phyloP scores from a whole-genome alignment of 2,329 filamentous ascomycete species.

The Fusarium goolgardi region DNA sequence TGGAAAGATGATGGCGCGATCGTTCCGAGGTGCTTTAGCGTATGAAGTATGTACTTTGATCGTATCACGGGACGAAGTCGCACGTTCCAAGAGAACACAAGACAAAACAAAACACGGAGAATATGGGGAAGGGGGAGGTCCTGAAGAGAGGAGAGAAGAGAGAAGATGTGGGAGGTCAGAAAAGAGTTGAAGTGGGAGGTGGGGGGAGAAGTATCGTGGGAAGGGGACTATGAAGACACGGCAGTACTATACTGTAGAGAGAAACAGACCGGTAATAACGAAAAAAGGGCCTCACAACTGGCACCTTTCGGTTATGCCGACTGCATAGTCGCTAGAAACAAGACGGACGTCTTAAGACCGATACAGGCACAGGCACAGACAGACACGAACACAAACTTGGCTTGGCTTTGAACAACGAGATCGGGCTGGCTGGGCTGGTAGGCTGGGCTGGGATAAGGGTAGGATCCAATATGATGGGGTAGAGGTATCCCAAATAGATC shows the following conservation, averaged over 20 bases:
- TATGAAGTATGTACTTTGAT: conserved; percentile 18
- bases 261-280: conserved; percentile 21
- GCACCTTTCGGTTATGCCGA: conserved; percentile 38
- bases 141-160: conserved; percentile 30
- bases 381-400: conserved; percentile 23
- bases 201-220: conserved; percentile 33
- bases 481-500: conserved; percentile 32
- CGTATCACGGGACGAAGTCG: conserved; percentile 39
- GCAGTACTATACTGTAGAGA: neutral
- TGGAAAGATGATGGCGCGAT: conserved; percentile 35
- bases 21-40: conserved; percentile 24
- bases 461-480: conserved; percentile 42
- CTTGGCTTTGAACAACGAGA: conserved; percentile 25
- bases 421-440: conserved; percentile 23
- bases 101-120: conserved; percentile 21
- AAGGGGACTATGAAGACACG: conserved; percentile 9
- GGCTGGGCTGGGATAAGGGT: conserved; percentile 40
- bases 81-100: conserved; percentile 32
- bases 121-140: conserved; percentile 18
- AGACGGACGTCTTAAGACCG: neutral
- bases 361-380: conserved; percentile 23
- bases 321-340: conserved; percentile 19
- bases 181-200: conserved; percentile 34
- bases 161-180: conserved; percentile 26
- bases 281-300: conserved; percentile 40